phyloP scores from a whole-genome alignment of 2,329 filamentous ascomycete genomes.

The Sporothrix dimorphospora region DNA sequence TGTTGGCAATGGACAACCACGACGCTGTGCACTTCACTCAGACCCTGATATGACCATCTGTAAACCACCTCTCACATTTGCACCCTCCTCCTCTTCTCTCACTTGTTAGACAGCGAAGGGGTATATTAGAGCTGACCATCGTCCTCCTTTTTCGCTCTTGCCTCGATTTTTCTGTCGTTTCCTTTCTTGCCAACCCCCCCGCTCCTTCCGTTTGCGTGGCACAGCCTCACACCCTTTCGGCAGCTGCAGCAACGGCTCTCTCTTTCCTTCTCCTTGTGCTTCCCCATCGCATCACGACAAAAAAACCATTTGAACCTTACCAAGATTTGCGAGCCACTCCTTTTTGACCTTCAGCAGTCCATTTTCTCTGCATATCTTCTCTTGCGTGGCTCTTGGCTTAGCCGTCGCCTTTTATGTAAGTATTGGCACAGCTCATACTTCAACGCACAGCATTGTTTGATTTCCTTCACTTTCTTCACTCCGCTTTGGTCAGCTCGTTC shows the following conservation, averaged over 20 bases:
- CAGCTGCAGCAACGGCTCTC: background rate
- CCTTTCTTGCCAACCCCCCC: background rate
- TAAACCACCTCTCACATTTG: background rate
- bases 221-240: background rate
- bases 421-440: background rate
- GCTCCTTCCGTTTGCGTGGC: slow-evolving; percentile 14
- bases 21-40: background rate
- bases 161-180: background rate
- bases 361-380: background rate
- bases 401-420: background rate
- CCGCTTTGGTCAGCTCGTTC: background rate
- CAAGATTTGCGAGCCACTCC: background rate
- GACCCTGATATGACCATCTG: background rate
- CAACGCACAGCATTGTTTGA: no score
- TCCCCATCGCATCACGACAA: background rate
- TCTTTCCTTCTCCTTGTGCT: background rate
- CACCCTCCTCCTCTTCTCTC: background rate
- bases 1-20: background rate
- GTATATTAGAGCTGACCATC: slow-evolving; percentile 6
- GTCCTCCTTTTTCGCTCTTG: background rate
- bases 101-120: background rate
- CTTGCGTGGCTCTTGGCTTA: background rate
- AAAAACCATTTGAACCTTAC: background rate
- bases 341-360: background rate
- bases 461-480: background rate